A percentile compares a stretch with the other conserved stretches of the same genome.
Evolutionary conservation across 2,329 filamentous ascomycete genomes (phyloP).

Genomic region (Botryotinia globosa): DNA sequence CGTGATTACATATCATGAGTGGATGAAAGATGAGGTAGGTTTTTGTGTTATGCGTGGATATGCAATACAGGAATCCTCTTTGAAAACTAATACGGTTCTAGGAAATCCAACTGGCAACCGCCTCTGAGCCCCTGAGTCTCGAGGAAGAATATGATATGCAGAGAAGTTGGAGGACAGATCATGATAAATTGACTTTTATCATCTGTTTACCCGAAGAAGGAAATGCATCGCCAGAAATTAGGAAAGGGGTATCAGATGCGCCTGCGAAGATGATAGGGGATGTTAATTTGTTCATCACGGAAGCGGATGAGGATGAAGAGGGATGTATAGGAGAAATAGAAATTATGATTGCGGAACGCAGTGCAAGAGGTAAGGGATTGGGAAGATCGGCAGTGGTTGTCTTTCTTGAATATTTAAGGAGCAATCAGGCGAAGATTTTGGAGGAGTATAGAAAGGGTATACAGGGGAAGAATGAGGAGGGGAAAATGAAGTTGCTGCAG

Average conservation of each 20-base stretch:
- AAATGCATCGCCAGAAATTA: background rate
- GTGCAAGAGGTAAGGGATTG: slow-evolving; percentile 58
- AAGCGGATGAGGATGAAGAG: slow-evolving; percentile 45
- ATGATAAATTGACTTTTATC: slow-evolving; percentile 92
- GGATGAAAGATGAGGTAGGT: slow-evolving; percentile 66
- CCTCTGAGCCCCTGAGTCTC: slow-evolving; percentile 78
- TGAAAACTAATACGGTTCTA: slow-evolving; percentile 36
- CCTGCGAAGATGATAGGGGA: slow-evolving; percentile 65
- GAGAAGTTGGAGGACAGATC: slow-evolving; percentile 74
- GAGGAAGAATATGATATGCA: slow-evolving; percentile 89
- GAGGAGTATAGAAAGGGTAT: slow-evolving; percentile 47
- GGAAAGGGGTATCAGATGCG: slow-evolving; percentile 45
- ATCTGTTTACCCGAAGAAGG: slow-evolving; percentile 48
- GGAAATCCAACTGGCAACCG: slow-evolving; percentile 79
- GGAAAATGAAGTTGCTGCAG: slow-evolving; percentile 38
- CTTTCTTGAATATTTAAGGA: slow-evolving; percentile 67
- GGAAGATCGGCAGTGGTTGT: slow-evolving; percentile 63
- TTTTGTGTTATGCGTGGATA: background rate
- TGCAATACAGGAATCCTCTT: background rate
- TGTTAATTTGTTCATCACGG: slow-evolving; percentile 75
- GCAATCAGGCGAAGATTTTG: slow-evolving; percentile 54
- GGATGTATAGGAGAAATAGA: slow-evolving; percentile 68
- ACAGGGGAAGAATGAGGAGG: slow-evolving; percentile 8
- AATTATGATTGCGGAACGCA: slow-evolving; percentile 72
- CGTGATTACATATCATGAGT: slow-evolving; percentile 78